Evolutionary conservation across 2,329 filamentous ascomycete species (phyloP).

Genomic region (Trichoderma harzianum): DNA sequence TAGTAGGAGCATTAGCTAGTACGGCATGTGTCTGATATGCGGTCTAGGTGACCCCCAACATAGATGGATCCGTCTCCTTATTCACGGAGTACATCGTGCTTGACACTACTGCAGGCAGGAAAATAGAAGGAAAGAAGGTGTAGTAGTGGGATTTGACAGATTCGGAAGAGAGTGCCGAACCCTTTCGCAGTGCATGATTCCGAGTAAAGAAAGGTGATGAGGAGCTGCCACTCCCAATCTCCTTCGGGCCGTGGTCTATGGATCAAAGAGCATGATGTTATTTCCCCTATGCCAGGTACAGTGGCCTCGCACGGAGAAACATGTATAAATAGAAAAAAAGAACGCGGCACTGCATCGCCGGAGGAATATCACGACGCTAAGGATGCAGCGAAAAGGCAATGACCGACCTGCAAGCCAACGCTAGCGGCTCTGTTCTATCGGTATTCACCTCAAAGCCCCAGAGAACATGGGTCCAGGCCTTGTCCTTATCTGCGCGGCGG

Average conservation of each 20-base stretch:
- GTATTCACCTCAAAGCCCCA: background rate
- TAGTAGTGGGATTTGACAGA: background rate
- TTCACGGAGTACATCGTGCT: background rate
- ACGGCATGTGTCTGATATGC: background rate
- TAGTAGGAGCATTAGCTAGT: background rate
- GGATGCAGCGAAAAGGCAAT: background rate
- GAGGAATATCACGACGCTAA: background rate
- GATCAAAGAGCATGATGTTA: background rate
- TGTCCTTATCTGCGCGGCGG: background rate
- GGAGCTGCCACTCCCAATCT: background rate
- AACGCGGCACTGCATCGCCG: background rate
- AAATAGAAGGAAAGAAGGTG: background rate
- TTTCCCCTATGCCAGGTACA: background rate
- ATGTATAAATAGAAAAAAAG: background rate
- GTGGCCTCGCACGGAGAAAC: background rate
- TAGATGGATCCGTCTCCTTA: constrained; percentile 4
- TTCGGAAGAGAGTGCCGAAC: background rate
- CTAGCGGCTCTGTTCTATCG: constrained; percentile 2
- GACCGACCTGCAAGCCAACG: background rate
- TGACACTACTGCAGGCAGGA: background rate
- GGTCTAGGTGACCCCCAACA: background rate
- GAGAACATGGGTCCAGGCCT: background rate
- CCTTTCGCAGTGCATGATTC: background rate
- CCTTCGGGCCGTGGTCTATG: background rate
- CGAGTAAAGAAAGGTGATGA: background rate